These are phyloP conservation scores for Anthostomella pinea DNA, from an alignment of 2,329 filamentous ascomycete genomes.

Conservation along the genomic window DNA sequence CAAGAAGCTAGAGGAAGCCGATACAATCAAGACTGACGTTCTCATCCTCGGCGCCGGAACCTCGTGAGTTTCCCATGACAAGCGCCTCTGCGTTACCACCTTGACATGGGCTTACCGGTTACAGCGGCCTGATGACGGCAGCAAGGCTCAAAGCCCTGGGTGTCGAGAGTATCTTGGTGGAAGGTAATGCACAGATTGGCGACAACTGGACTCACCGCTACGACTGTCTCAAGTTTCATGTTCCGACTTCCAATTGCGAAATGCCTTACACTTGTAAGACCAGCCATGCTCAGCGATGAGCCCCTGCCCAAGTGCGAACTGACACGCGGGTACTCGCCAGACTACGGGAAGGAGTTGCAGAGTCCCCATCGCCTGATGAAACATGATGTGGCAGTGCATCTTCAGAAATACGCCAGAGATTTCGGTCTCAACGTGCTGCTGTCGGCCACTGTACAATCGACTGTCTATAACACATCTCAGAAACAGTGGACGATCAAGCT, in stretches of 20 bases:
- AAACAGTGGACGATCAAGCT: slow-evolving; percentile 28
- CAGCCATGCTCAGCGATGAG: too few relatives aligned
- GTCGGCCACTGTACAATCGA: slow-evolving; percentile 25
- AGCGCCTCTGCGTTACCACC: neutral
- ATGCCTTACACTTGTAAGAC: too few relatives aligned
- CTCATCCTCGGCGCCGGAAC: slow-evolving; percentile 35
- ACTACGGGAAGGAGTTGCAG: slow-evolving; percentile 16
- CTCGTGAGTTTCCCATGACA: slow-evolving; percentile 19
- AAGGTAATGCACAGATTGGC: slow-evolving; percentile 33
- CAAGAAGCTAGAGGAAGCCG: slow-evolving; percentile 9
- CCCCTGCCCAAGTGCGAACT: too few relatives aligned
- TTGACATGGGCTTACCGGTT: neutral
- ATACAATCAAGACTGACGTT: slow-evolving; percentile 30
- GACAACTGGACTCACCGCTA: slow-evolving; percentile 41
- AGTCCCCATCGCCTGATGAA: slow-evolving; percentile 19
- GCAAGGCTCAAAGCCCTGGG: slow-evolving; percentile 38
- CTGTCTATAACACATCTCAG: slow-evolving; percentile 19
- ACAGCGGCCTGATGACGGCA: slow-evolving; percentile 14
- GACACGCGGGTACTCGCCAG: too few relatives aligned
- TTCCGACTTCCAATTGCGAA: slow-evolving; percentile 35
- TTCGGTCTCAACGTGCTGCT: slow-evolving; percentile 35
- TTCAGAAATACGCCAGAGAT: slow-evolving; percentile 24
- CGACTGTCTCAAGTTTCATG: slow-evolving; percentile 37
- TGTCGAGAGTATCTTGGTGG: slow-evolving; percentile 34
- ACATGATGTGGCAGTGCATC: slow-evolving; percentile 24